These are phyloP conservation scores for Trichosporon sp. DNA, from an alignment of 1,284 basidiomycete genomes.

Conservation along the genomic window DNA sequence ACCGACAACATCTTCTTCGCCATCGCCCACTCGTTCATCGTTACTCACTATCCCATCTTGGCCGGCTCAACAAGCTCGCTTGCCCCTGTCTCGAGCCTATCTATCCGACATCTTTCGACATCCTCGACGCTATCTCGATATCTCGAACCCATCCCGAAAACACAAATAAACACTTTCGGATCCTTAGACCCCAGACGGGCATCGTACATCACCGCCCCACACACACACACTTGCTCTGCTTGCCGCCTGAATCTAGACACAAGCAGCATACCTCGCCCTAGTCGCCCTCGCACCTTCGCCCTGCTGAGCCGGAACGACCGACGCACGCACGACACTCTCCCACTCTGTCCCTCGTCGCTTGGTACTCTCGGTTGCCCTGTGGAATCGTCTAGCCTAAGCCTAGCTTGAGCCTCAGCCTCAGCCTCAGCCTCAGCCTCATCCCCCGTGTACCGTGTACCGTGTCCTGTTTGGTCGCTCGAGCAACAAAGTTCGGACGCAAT, in stretches of 20 bases:
- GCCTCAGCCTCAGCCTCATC: too few species aligned
- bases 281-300: too few species aligned
- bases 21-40: not conserved
- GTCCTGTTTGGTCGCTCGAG: not conserved
- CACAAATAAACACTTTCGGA: not conserved
- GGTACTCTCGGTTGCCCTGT: not conserved
- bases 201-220: not conserved
- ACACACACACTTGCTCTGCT: too few species aligned
- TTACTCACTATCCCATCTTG: not conserved
- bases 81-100: not conserved
- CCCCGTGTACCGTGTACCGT: too few species aligned
- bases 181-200: not conserved
- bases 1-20: not conserved
- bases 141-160: not conserved
- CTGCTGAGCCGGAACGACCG: not conserved
- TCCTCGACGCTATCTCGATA: not conserved
- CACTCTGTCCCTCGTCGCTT: not conserved
- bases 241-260: not conserved
- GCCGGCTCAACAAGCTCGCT: too few species aligned
- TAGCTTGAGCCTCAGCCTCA: too few species aligned
- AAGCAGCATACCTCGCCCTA: not conserved
- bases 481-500: constrained; percentile 2
- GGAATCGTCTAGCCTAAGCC: too few species aligned
- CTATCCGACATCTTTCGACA: not conserved
- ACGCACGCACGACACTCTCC: not conserved